phyloP scores from a whole-genome alignment of 2,329 filamentous ascomycete genomes.

The Colletotrichum kahawae region DNA sequence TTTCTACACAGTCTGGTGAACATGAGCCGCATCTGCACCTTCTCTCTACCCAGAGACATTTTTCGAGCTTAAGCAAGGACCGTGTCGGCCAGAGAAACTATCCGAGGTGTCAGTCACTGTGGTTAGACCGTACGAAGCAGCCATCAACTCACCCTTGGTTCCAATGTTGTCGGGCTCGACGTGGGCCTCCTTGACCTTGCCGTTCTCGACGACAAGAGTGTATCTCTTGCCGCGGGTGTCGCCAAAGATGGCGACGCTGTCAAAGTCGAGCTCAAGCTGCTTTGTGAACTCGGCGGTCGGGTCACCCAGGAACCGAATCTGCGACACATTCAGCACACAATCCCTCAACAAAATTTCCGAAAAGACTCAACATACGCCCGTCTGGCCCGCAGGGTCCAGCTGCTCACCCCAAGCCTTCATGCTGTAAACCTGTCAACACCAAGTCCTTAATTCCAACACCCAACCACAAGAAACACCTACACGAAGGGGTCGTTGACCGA shows the following conservation, averaged over 20 bases:
- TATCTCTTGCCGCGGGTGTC: constrained; percentile 86
- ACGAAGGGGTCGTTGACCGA: constrained; percentile 95
- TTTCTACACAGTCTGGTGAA: background rate
- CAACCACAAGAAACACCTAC: constrained; percentile 55
- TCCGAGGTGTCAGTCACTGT: background rate
- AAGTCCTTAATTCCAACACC: constrained; percentile 7
- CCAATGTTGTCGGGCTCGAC: constrained; percentile 91
- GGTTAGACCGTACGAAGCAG: background rate
- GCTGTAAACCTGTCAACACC: constrained; percentile 45
- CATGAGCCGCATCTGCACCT: background rate
- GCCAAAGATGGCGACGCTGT: constrained; percentile 80
- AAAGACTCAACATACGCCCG: constrained; percentile 66
- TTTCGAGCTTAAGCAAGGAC: constrained; percentile 42
- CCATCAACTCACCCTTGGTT: constrained; percentile 66
- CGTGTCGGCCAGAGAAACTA: constrained; percentile 58
- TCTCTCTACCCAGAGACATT: background rate
- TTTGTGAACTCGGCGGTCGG: constrained; percentile 81
- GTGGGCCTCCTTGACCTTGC: constrained; percentile 80
- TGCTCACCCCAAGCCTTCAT: constrained; percentile 88
- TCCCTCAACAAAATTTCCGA: background rate
- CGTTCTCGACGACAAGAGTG: constrained; percentile 80
- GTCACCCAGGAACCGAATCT: constrained; percentile 92
- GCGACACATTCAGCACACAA: background rate
- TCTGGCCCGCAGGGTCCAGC: constrained; percentile 76
- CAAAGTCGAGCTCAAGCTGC: constrained; percentile 82